A percentile compares a stretch with the other conserved stretches of the same genome.
Evolutionary conservation across 495 filamentous ascomycete genomes (phyloP).

Genomic region (Terfezia claveryi): DNA sequence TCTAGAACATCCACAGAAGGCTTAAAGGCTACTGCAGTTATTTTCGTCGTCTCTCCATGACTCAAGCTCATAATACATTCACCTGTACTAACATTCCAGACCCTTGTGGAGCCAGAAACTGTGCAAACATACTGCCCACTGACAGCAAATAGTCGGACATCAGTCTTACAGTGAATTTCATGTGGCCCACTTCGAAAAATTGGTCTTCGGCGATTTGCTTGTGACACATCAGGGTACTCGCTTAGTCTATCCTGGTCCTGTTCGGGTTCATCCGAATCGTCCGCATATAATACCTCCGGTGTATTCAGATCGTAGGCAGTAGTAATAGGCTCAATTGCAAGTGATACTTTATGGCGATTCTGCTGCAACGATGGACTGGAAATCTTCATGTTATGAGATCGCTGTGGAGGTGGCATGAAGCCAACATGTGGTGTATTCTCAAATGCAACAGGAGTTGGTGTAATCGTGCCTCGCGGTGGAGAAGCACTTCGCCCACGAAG

Average conservation of each 20-base stretch:
- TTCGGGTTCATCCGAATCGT: constrained; percentile 21
- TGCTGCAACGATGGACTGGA: not conserved
- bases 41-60: constrained; percentile 59
- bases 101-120: constrained; percentile 57
- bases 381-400: not conserved
- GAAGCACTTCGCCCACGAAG: constrained; percentile 18
- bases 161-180: constrained; percentile 64
- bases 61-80: constrained; percentile 56
- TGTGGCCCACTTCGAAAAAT: constrained; percentile 41
- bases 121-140: constrained; percentile 78
- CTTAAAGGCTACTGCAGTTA: constrained; percentile 66
- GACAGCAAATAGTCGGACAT: constrained; percentile 64
- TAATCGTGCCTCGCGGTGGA: constrained; percentile 6
- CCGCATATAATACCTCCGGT: constrained; percentile 9
- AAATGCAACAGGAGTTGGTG: not conserved
- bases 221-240: constrained; percentile 68
- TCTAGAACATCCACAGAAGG: constrained; percentile 48
- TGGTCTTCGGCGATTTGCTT: constrained; percentile 66
- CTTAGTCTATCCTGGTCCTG: constrained; percentile 17
- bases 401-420: not conserved
- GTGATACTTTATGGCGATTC: constrained; percentile 1
- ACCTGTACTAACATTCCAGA: constrained; percentile 67
- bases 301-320: constrained; percentile 8
- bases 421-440: not conserved
- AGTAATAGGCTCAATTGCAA: constrained; percentile 4